Conservation (phyloP, 805 yeast species). For the Saccharomycopsis amapae region DNA sequence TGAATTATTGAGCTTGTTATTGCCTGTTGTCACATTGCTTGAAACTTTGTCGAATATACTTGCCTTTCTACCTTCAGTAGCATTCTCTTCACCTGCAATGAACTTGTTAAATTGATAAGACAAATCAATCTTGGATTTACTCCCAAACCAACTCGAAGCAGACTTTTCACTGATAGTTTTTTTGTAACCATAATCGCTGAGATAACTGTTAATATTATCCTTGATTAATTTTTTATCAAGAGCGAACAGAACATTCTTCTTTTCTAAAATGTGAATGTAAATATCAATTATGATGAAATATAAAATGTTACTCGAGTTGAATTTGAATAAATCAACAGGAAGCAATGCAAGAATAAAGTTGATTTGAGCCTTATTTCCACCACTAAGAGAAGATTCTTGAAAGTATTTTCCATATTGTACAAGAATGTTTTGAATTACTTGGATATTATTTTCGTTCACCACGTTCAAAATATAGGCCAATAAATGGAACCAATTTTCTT, state of each 20-base stretch:
- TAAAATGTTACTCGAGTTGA: slow-evolving; percentile 11
- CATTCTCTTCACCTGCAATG: slow-evolving; percentile 21
- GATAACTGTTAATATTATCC: slow-evolving; percentile 7
- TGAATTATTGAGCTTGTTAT: too few relatives aligned
- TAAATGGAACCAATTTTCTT: slow-evolving; percentile 15
- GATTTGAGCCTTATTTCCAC: slow-evolving; percentile 15
- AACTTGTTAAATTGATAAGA: slow-evolving; percentile 20
- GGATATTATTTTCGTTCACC: slow-evolving; percentile 11
- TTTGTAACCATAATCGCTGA: slow-evolving; percentile 12
- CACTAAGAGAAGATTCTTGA: background rate
- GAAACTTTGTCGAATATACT: slow-evolving; percentile 19
- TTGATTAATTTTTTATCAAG: slow-evolving; percentile 4
- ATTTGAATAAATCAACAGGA: slow-evolving; percentile 18
- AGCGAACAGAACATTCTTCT: slow-evolving; percentile 1
- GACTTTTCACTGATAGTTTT: slow-evolving; percentile 9
- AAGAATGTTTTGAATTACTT: slow-evolving; percentile 13
- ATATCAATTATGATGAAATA: slow-evolving; percentile 17
- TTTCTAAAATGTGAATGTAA: slow-evolving; percentile 15
- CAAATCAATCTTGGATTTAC: slow-evolving; percentile 17
- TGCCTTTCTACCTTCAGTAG: slow-evolving; percentile 1
- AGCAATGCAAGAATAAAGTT: slow-evolving; percentile 17
- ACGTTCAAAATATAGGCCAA: slow-evolving; percentile 14
- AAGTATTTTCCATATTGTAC: slow-evolving; percentile 16
- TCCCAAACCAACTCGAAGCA: slow-evolving; percentile 18
- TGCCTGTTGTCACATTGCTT: background rate